Percentiles rank a stretch among this genome's conserved stretches.
Evolutionary conservation across 768 basidiomycete genomes (phyloP).

Genomic region (Pulveroboletus sp.): DNA sequence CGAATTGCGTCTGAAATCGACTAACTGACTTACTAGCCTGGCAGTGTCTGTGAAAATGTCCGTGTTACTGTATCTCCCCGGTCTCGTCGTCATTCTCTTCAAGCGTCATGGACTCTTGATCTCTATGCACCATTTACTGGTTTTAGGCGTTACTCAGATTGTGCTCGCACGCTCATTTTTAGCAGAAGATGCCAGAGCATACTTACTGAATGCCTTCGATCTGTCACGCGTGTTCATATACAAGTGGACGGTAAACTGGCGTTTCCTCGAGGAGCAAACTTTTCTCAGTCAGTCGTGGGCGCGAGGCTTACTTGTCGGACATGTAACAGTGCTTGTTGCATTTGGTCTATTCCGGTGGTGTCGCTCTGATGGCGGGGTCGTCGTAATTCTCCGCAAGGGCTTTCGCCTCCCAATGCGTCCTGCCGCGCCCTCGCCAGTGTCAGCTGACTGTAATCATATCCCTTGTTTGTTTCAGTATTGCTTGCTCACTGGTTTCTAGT

Average conservation of each 20-base stretch:
- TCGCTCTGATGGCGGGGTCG: slow-evolving; percentile 63
- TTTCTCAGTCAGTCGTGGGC: slow-evolving; percentile 72
- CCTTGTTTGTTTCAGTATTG: not conserved
- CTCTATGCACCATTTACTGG: slow-evolving; percentile 47
- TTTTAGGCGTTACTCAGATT: slow-evolving; percentile 45
- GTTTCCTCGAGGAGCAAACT: slow-evolving; percentile 72
- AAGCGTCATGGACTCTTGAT: slow-evolving; percentile 60
- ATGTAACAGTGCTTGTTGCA: slow-evolving; percentile 52
- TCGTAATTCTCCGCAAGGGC: slow-evolving; percentile 52
- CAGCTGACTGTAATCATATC: slow-evolving; percentile 59
- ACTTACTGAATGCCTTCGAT: slow-evolving; percentile 79
- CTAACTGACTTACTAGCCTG: slow-evolving; percentile 7
- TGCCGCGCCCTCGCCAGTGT: slow-evolving; percentile 44
- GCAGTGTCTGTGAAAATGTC: slow-evolving; percentile 97
- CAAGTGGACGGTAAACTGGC: slow-evolving; percentile 99
- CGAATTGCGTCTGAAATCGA: not conserved
- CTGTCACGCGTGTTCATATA: slow-evolving; percentile 86
- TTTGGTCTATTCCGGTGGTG: slow-evolving; percentile 84
- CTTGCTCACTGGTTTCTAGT: slow-evolving; percentile 45
- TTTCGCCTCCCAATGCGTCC: slow-evolving; percentile 49
- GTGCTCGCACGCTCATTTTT: slow-evolving; percentile 73
- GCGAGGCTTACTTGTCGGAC: slow-evolving; percentile 59
- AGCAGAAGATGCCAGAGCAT: slow-evolving; percentile 53
- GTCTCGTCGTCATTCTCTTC: slow-evolving; percentile 78
- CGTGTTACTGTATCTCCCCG: slow-evolving; percentile 85